Evolutionary conservation across 1,284 basidiomycete species (phyloP), one percentile per base, ranked within the genome.

Genomic region (Leccinum griseonigrum): DNA sequence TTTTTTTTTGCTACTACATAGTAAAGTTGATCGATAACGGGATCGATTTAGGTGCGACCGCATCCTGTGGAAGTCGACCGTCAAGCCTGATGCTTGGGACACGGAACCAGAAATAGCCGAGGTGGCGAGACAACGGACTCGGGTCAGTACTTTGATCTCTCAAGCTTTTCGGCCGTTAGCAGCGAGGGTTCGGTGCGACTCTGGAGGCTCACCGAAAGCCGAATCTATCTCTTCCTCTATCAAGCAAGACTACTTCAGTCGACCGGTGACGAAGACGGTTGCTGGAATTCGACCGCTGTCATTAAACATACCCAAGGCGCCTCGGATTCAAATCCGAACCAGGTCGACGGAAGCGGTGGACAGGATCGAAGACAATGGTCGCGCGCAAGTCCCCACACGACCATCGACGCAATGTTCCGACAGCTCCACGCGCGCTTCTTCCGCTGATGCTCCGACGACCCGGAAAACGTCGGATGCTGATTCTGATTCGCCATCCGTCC

Each of bases 31-130:
- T 61, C 63, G 40, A 69, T 55, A 52, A 7, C 36, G 34, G 53
- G 32, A 28, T 29, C 29, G 18, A 61, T 34, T 48, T 60, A 90
- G 88, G 88, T 92, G 90, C 68, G 90, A 92, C 68, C 84, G 90
- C 22, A 90, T 92, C 57, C 74, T 92, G 3, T 92, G 85, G 85
- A 92, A 91, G 72, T 82, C 87, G 1, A 91, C 86, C 0, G 78
- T 90, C 22, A 71, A 77, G 34, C 80, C 80, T 14, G 81, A 82
- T 16, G 73, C 75, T 1, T 28, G 58, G 28, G 69, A 74, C 50
- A 77, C 77, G 22, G 71, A 74, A 6, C 81, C 80, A 31, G 80
- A 82, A 9, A 70, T 77, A 5, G 38, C 61, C 48, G 70, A 75
- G 43, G 61, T 66, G 50, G 60, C 70, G 59, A 75, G 74, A 28